Evolutionary conservation across 495 filamentous ascomycete genomes (phyloP).

Genomic region (Penicillium ucsense): DNA sequence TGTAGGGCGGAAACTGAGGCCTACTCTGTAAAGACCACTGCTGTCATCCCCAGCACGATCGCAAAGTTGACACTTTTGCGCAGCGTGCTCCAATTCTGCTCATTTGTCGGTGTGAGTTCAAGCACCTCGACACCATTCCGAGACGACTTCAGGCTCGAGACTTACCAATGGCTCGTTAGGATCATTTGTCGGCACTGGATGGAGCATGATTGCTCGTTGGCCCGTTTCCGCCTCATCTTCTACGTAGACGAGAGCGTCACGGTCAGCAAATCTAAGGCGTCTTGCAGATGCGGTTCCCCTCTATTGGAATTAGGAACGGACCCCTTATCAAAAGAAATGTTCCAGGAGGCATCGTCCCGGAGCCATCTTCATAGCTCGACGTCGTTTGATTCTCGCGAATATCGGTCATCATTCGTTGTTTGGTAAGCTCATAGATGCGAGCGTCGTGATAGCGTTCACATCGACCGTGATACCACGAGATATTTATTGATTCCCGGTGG

Average conservation of each 20-base stretch:
- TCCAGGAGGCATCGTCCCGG: slow-evolving; percentile 13
- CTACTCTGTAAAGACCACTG: slow-evolving; percentile 26
- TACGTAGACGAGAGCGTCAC: neutral
- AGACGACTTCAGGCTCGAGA: neutral
- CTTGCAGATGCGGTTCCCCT: too few species aligned
- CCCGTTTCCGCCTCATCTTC: slow-evolving; percentile 12
- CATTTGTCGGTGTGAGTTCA: too few species aligned
- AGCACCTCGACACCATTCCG: too few species aligned
- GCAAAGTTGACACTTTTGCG: slow-evolving; percentile 26
- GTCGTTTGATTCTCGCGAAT: neutral
- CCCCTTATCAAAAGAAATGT: slow-evolving; percentile 26
- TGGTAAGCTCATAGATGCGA: too few species aligned
- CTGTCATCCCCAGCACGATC: slow-evolving; percentile 21
- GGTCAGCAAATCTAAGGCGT: neutral
- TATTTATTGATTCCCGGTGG: slow-evolving; percentile 2
- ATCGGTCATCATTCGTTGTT: neutral
- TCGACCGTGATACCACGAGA: neutral
- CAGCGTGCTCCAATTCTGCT: slow-evolving; percentile 25
- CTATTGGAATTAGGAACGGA: neutral
- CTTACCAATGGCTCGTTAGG: slow-evolving; percentile 28
- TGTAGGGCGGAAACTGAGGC: neutral
- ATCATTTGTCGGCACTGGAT: slow-evolving; percentile 22
- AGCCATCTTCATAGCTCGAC: slow-evolving; percentile 1
- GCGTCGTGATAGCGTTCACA: too few species aligned
- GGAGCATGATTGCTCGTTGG: slow-evolving; percentile 15